Conservation (phyloP, 2,329 filamentous ascomycete species). For the Pyrenophora tritici-repentis region DNA sequence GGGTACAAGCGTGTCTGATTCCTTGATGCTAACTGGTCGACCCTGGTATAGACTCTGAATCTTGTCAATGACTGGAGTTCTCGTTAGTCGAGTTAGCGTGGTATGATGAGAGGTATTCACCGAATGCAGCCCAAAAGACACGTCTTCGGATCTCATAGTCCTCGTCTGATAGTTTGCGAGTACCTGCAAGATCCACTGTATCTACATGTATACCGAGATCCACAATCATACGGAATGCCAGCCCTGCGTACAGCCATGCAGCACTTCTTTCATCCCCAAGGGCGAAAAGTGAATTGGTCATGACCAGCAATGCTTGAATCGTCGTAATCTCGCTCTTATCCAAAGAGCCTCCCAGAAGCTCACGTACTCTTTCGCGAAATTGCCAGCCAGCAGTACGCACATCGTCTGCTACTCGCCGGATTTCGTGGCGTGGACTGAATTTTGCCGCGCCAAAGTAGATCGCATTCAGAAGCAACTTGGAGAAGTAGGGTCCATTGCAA, state of each 20-base stretch:
- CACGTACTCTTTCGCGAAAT: constrained; percentile 54
- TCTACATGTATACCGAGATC: constrained; percentile 61
- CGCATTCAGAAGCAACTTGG: constrained; percentile 61
- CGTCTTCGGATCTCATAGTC: constrained; percentile 54
- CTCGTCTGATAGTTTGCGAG: constrained; percentile 50
- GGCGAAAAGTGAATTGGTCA: constrained; percentile 58
- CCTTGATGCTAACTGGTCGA: constrained; percentile 55
- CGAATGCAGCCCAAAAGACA: constrained; percentile 55
- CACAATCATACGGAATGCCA: constrained; percentile 61
- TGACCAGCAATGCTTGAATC: constrained; percentile 59
- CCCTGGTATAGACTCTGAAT: constrained; percentile 62
- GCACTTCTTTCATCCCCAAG: constrained; percentile 57
- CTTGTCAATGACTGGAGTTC: constrained; percentile 52
- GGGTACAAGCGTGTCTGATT: constrained; percentile 54
- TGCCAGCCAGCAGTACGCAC: constrained; percentile 55
- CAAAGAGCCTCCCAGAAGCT: constrained; percentile 54
- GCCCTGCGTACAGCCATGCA: constrained; percentile 63
- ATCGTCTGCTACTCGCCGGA: constrained; percentile 54
- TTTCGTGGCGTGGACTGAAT: constrained; percentile 53
- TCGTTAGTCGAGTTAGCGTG: constrained; percentile 10
- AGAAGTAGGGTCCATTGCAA: constrained; percentile 61
- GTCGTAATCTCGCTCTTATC: constrained; percentile 60
- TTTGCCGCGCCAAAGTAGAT: constrained; percentile 57
- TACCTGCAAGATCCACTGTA: constrained; percentile 37
- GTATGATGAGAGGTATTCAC: constrained; percentile 7